Base-by-base conservation (phyloP, 1,284 basidiomycete genomes). In the Moniliella sp. region DNA sequence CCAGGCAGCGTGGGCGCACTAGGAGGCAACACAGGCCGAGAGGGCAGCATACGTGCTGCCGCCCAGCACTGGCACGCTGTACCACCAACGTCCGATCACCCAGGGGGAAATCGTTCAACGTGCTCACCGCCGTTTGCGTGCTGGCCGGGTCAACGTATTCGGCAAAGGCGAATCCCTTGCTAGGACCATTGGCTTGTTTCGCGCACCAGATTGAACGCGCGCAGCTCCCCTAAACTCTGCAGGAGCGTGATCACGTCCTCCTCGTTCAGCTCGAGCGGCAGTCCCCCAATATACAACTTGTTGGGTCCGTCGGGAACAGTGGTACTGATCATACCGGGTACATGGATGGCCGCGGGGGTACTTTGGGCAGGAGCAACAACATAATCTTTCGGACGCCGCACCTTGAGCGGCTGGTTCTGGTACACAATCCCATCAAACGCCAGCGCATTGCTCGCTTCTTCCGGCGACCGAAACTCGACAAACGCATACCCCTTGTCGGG, bases 401-500 rank as follows among this genome's bases (percentile, higher is more conserved):
- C 82, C 66, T 86, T 83, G 58, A 97, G 73, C 17, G 81, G 76
- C 11, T 76, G 76, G 42, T 77, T 82, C 50, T 86, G 72, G 66
- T 86, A 91, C 50, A 86, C 80, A 43, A 86, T 84, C 25, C 86
- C 88, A 55, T 97, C 88, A 46, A 99, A 86, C 4, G 79, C 77
- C 74, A 97, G 81, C 2, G 84, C 88, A 28, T 80, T 75, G 4
- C 86, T 88, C 5, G 88, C 84, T 62, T 94, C 86, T 54, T 93
- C 82, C 10, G 84, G 76, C 42, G 79, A 84, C 34, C 86, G 81
- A 69, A 97, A 94, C 82, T 94, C 57, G 19, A 44, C 35, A 57
- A 91, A 93, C 0, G 88, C 91, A 55, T 91, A 94, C 47, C 81
- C 82, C 69, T 93, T 94, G 62, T 94, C 91, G 48, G 82, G 80